A percentile compares a stretch with the other conserved stretches of the same genome.
Evolutionary conservation across 2,329 filamentous ascomycete genomes (phyloP).

Genomic region (Ceratocystis diversiconidia): DNA sequence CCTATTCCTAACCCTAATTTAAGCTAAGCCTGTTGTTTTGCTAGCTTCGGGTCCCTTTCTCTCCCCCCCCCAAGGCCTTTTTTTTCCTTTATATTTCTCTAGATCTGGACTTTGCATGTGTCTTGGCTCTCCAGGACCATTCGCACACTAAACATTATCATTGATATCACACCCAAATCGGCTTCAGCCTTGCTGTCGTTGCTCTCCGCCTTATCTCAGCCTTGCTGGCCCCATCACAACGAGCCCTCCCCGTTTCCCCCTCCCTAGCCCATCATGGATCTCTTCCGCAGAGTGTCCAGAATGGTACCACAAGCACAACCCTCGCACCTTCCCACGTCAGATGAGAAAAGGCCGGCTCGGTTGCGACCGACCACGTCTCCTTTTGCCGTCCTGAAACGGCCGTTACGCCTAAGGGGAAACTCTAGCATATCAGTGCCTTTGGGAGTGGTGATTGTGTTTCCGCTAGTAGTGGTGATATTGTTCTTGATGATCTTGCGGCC

Average conservation of each 20-base stretch:
- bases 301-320: constrained; percentile 32
- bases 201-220: constrained; percentile 1
- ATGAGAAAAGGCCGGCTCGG: constrained; percentile 34
- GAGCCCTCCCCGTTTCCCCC: not conserved
- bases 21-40: not conserved
- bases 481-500: constrained; percentile 79
- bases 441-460: constrained; percentile 84
- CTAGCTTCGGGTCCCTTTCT: not conserved
- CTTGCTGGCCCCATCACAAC: not conserved
- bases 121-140: not conserved
- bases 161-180: not conserved
- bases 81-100: not conserved
- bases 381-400: constrained; percentile 70
- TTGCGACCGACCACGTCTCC: constrained; percentile 33
- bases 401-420: constrained; percentile 79
- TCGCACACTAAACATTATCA: not conserved
- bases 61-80: not conserved
- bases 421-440: constrained; percentile 85
- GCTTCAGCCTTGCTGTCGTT: not conserved
- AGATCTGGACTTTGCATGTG: not conserved
- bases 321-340: constrained; percentile 34
- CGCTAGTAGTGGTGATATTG: constrained; percentile 82
- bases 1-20: not conserved
- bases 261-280: constrained; percentile 35
- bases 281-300: constrained; percentile 41